Evolutionary conservation across 257 asterid genomes (phyloP), one percentile per base, ranked within the genome.

Genomic region (Scutellaria minor): DNA sequence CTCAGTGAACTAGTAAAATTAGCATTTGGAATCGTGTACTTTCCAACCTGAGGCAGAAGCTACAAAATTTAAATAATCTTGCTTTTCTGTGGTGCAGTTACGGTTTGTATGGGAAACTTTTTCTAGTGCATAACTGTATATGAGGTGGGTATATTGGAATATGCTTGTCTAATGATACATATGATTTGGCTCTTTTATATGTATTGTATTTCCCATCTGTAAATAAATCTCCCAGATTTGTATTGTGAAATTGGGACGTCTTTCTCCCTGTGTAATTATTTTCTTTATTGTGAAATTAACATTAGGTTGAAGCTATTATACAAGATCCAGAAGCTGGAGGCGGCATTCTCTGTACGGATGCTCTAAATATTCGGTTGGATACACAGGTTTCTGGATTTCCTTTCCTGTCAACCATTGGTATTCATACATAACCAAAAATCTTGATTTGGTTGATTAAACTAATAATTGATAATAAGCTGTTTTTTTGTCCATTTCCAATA

Each of bases 301-400:
- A 37, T 72, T 74, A 93, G 97, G 83, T 93, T 70, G 98, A 93
- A 80, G 90, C 97, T 56, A 88, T 93, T 61, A 81, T 82, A 73
- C 96, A 88, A 72, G 96, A 93, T 78, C 79, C 81, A 40, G 91
- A 85, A 61, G 95, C 95, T 60, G 79, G 77, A 70, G 97, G 98
- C 55, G 76, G 83, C 83, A 91, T 93, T 66, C 86, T 87, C 47
- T 88, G 76, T 63, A 85, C 76, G 20, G 88, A 82, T 57, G 96
- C 97, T 73, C 84, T 91, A 40, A 73, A 86, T 56, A 61, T 88
- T 73, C 85, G 79, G 58, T 79, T 89, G 79, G 96, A 91, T 45
- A 50, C 80, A 60, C 96, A 89, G 97, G 98, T 92, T 64, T 41
- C 44, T 64, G 66, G 56, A 60, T 69, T 63, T 74, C 27, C 24